phyloP scores from a whole-genome alignment of 1,284 basidiomycete species.

The Tetrapyrgos nigripes region DNA sequence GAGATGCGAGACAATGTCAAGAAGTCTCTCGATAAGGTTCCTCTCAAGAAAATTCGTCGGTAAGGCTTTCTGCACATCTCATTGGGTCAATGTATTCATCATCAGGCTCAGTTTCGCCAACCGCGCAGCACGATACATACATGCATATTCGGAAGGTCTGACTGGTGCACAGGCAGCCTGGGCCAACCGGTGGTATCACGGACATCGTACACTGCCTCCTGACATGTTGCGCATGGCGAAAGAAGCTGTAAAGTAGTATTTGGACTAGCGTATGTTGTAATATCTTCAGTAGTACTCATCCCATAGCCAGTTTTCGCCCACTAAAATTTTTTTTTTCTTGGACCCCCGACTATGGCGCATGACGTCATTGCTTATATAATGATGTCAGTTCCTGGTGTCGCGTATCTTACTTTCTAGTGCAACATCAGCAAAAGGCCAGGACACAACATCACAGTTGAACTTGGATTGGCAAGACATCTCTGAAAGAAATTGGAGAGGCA shows the following conservation, averaged over 20 bases:
- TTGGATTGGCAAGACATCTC: no score
- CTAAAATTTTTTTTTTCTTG: conserved; percentile 6
- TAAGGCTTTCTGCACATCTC: conserved; percentile 11
- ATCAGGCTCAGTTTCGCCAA: conserved; percentile 19
- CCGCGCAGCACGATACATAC: conserved; percentile 20
- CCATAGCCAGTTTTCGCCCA: no score
- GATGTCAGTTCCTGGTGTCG: conserved; percentile 13
- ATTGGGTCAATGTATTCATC: background rate
- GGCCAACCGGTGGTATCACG: conserved; percentile 19
- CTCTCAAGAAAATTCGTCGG: conserved; percentile 18
- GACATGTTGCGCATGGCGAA: conserved; percentile 1
- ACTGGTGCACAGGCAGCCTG: conserved; percentile 14
- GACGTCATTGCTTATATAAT: conserved; percentile 14
- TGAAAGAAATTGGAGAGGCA: no score
- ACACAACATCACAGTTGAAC: no score
- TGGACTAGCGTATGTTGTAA: background rate
- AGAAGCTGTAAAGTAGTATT: background rate
- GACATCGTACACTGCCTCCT: conserved; percentile 20
- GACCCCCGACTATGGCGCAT: conserved; percentile 1
- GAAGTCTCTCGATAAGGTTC: conserved; percentile 18
- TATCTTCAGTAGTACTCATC: no score
- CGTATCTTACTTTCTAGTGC: conserved; percentile 4
- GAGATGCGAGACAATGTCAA: conserved; percentile 21
- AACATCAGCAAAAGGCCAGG: no score
- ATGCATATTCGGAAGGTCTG: conserved; percentile 20